Base-by-base conservation (phyloP, 768 basidiomycete species). In the Podaxis sp. region DNA sequence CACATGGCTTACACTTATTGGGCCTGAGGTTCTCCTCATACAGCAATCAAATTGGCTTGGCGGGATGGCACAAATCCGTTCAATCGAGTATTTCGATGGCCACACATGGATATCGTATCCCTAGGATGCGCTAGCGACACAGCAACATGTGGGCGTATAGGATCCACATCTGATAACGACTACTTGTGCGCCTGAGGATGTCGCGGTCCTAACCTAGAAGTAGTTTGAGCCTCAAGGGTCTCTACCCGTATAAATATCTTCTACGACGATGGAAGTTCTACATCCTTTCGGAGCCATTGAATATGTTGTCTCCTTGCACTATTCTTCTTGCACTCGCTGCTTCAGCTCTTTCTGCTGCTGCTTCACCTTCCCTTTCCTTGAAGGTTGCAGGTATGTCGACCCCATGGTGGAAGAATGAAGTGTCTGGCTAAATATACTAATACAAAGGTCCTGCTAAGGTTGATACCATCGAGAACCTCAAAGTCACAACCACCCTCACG, bases 401-500 rank as follows among this genome's bases (percentile, higher is more conserved):
- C 4, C 8, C n/a, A 2, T 26, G 19, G 33, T 33, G n/a, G 26
- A 9, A 22, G n/a, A 4, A 22, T 8, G 15, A 4, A 33, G 3
- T 57, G 39, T 7, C 7, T 19, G 13, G 33, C 36, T 36, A 30
- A 24, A 12, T 13, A 17, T 8, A 5, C 9, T 4, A 2, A 26
- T 38, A 19, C n/a, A 19, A 54, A 77, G 78, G 77, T 51, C 73
- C 77, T 30, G 68, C 71, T 15, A 59, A 69, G 33, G 77, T 79
- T 38, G 61, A 67, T 36, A 72, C 69, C 52, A 74, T 81, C 33
- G 70, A 76, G 49, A 76, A 77, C 66, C 65, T 80, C 53, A 74
- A 76, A 65, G 73, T 83, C 58, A 68, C 67, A 28, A 68, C 79
- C 19, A 78, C 75, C 39, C 49, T 83, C 64, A 77, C 75, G 65